Percentiles rank a stretch among this genome's conserved stretches.
Conservation (phyloP, 2,329 filamentous ascomycete genomes). For the Cladosporium sp. region DNA sequence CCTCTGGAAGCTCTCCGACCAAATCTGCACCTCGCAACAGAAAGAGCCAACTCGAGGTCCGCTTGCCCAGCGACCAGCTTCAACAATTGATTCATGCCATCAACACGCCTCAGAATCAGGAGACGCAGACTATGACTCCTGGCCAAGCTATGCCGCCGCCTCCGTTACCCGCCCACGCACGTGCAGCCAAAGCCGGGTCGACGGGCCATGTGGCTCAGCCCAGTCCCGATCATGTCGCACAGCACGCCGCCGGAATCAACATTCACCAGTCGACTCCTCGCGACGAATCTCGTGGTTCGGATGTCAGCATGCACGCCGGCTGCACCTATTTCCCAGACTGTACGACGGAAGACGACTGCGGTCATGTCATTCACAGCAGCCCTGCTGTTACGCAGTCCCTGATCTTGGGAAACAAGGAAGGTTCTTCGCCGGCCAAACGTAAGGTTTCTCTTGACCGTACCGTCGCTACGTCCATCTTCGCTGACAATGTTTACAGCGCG, state of each 20-base stretch:
- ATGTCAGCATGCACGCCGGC: slow-evolving; percentile 31
- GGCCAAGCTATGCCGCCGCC: slow-evolving; percentile 22
- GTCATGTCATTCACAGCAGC: slow-evolving; percentile 19
- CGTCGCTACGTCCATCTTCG: not conserved
- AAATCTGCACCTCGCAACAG: not conserved
- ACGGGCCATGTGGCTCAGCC: not conserved
- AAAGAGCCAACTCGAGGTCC: slow-evolving; percentile 1
- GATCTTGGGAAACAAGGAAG: slow-evolving; percentile 24
- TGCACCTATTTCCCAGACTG: slow-evolving; percentile 27
- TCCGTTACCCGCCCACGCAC: slow-evolving; percentile 19
- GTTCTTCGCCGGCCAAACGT: slow-evolving; percentile 16
- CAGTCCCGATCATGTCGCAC: not conserved
- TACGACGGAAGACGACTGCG: slow-evolving; percentile 23
- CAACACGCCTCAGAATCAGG: not conserved
- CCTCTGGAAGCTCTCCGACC: not conserved
- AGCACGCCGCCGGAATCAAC: not conserved
- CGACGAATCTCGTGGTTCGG: slow-evolving; percentile 22
- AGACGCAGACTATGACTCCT: not conserved
- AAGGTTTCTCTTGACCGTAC: not conserved
- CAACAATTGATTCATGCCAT: slow-evolving; percentile 22
- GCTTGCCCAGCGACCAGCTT: slow-evolving; percentile 26
- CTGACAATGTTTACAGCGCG: slow-evolving; percentile 18
- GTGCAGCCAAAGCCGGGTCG: slow-evolving; percentile 3
- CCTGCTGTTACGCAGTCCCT: slow-evolving; percentile 13
- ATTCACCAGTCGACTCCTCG: slow-evolving; percentile 10